Base-by-base conservation (phyloP, 345 rosid genomes). In the Carallia brachiata region DNA sequence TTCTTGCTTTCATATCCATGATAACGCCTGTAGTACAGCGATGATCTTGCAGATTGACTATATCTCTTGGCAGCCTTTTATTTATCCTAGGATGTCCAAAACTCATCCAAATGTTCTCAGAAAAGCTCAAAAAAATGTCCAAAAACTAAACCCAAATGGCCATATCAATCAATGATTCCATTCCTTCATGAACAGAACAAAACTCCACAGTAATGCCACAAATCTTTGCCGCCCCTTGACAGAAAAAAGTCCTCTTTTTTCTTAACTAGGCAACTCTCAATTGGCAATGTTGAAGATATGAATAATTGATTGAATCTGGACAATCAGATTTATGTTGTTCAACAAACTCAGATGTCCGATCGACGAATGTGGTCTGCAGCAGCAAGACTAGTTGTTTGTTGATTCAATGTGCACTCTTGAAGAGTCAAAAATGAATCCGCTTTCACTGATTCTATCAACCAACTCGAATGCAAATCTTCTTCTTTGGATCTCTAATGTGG, bases 1-100 rank as follows among this genome's bases (percentile, higher is more conserved):
- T 73, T 65, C 78, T 76, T 69, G 65, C 57, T 50, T 72, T 77
- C 39, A 6, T 32, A 30, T 77, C 82, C 83, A 77, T 77, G 10
- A 75, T 34, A 44, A 12, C 16, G 77, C 76, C 62, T 32, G 32
- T 66, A 27, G 76, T 66, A 27, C 74, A 47, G 57, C 28, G 52
- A 61, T 17, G 75, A 50, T 64, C 70, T 65, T 56, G 71, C 31
- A 75, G 58, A 61, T 76, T 63, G 31, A 81, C 65, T 28, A 70
- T 65, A 8, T 55, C 52, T 64, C 73, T 53, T 13, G 78, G 19
- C 19, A 62, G 34, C 63, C 61, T 76, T 10, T 57, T 67, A 34
- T 72, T 53, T 52, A 68, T 31, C 48, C 62, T 76, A 62, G 83
- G 5, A 44, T 66, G 34, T 36, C 59, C 70, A 65, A 23, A 63